Base-by-base conservation (phyloP, 768 basidiomycete species). In the Auriscalpium vulgare region DNA sequence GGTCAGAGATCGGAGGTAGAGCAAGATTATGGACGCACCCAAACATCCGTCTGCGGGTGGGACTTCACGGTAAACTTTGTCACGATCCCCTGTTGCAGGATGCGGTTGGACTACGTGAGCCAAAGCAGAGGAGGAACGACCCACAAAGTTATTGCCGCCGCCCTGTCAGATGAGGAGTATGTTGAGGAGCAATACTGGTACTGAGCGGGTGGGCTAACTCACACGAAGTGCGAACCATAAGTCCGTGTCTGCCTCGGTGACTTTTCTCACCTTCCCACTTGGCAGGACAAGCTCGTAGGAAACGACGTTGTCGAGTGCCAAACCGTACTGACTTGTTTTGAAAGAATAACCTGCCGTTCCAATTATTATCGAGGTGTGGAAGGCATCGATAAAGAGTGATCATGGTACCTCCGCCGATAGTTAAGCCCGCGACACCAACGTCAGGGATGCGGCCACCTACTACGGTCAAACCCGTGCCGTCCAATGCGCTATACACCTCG, bases 221-320 rank as follows among this genome's bases (percentile, higher is more conserved):
- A 59, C 59, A 17, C 59, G 44, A 17, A 59, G 34, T 16, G 36
- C 59, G 37, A 59, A 59, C 59, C 53, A 58, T 17, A 58, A 44
- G 48, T 58, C 58, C 29, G 48, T 48, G 37, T 59, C 51, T 21
- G 35, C 2, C 14, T 49, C 56, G 8, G 54, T 61, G 14, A 56
- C 56, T 6, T 35, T 29, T 11, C 10, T 47, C 11, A 55, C 49
- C 1, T 54, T 53, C 4, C 73, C 73, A 46, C 63, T 61, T 8
- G 71, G 70, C 1, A 66, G 52, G 14, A 71, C 68, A 13, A 72
- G 55, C 50, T 68, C 51, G 11, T 60, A 64, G 29, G 48, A 60
- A 13, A 48, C 55, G 34, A 74, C 47, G 50, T 71, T 73, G 60
- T 74, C 73, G 35, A 72, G 56, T 2, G 65, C 65, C 13, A 73